Evolutionary conservation across 495 filamentous ascomycete species (phyloP), one percentile per base, ranked within the genome.

Genomic region (Hypoxylon subgilvum): DNA sequence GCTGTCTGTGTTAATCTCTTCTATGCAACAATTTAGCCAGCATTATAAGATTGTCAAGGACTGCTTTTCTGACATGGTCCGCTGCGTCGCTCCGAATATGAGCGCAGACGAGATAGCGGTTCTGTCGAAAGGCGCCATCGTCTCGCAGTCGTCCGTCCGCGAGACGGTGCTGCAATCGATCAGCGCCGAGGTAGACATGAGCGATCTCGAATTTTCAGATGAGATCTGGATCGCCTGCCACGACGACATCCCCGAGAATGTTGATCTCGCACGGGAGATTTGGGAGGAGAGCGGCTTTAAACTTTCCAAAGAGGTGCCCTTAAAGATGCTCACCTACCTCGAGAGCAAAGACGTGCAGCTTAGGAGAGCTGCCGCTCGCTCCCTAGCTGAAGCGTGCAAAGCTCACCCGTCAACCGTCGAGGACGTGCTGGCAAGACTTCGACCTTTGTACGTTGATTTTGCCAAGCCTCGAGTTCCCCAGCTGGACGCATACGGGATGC

Each of bases 11-110:
- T 74, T 97, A 18, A 85, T 96, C 22, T 76, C 74, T 3, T 86
- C 90, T 2, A 96, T 97, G 90, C 90, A 95, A 63, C 81, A 78
- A 61, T 97, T 93, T 69, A 88, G 84, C 34, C 89, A 95, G 49
- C 95, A 97, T 70, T 96, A 96, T 75, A 96, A 94, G 71, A 73
- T 90, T 28, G 84, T 96, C 70, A 96, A 95, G 69, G 95, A 97
- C 70, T 95, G 90, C 57, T 79, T 98, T 39, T 77, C 85, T 21
- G 91, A 96, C 71, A 81, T 94, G 67, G 88, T 88, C 60, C 83
- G 90, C 47, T 91, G 84, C 49, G 79, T 96, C 42, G 84, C 91
- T 0, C 80, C 85, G 1, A 93, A 89, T 42, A 90, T 96, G 43
- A 84, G 63, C 52, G 54, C 76, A 14, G 67, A 78, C 5, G 94